Conservation (phyloP, 108 stramenopile species). For the Skeletonema menzelii region DNA sequence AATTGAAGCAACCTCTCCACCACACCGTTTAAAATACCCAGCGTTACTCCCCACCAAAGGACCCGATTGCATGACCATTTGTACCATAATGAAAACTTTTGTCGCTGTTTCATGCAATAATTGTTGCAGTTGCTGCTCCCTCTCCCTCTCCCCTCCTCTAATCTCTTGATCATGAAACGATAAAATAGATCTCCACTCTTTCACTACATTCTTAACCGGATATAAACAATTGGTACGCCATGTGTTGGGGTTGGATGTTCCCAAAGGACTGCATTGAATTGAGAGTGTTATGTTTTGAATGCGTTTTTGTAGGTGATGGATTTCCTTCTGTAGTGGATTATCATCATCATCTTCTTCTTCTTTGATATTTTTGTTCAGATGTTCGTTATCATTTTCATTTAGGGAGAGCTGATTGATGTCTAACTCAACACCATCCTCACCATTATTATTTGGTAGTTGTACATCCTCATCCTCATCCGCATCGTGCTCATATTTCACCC, state of each 20-base stretch:
- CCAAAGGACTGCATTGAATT: slow-evolving; percentile 41
- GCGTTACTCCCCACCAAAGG: slow-evolving; percentile 76
- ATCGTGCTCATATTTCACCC: slow-evolving; percentile 4
- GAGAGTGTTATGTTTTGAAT: slow-evolving; percentile 53
- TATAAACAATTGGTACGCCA: slow-evolving; percentile 71
- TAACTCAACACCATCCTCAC: not conserved
- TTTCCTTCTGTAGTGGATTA: slow-evolving; percentile 21
- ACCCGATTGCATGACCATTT: slow-evolving; percentile 71
- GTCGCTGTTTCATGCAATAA: slow-evolving; percentile 30
- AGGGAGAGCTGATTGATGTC: not conserved
- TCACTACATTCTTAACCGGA: slow-evolving; percentile 61
- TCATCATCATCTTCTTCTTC: not conserved
- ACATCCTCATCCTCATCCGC: not conserved
- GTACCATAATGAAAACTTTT: slow-evolving; percentile 58
- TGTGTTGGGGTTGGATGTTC: slow-evolving; percentile 43
- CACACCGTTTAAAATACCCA: slow-evolving; percentile 86
- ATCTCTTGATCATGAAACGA: slow-evolving; percentile 22
- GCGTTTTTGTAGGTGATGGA: slow-evolving; percentile 53
- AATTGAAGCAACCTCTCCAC: slow-evolving; percentile 59
- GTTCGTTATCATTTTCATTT: not conserved
- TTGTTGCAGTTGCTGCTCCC: slow-evolving; percentile 12
- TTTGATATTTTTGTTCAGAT: not conserved
- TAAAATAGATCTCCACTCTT: slow-evolving; percentile 71
- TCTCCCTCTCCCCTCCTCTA: not conserved
- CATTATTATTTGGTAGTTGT: not conserved